Base-by-base conservation (phyloP, 176 grass and related monocot genomes). In the Panicum miliaceum region DNA sequence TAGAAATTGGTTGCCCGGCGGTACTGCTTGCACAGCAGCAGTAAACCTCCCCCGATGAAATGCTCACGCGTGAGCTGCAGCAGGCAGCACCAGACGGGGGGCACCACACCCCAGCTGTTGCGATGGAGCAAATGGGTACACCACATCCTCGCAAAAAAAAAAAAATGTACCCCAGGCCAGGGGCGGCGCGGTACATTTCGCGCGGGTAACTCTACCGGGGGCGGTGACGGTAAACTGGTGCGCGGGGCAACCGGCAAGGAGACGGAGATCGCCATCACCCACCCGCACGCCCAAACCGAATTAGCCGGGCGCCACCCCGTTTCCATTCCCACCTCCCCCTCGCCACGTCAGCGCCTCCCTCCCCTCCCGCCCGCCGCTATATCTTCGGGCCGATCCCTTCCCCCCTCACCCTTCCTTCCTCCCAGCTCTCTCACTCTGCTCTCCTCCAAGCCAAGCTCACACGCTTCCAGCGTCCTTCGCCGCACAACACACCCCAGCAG, bases 281-380 rank as follows among this genome's bases (percentile, higher is more conserved):
- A 73, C 73, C 79, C 80, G 88, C 88, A 90, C 88, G 84, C 80
- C 80, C 88, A 75, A 83, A 86, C 56, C 12, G 8, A 77, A 77
- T 66, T 26, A 10, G 57, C 54, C 68, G 58, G 77, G 77, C 85
- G 78, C 85, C 85, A 80, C 68, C 18, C 56, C 34, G 59, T 65
- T 65, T 20, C 53, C 81, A 5, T 58, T 62, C 41, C 60, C 35
- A 29, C 3, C 65, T 50, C 36, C 65, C 3, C 25, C 37, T 14
- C 13, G 82, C 82, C 83, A 83, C 83, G 78, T 86, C 90, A 59
- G 56, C 56, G 20, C 16, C 53, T 27, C 77, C 71, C 4, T 7
- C 37, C 67, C 23, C 6, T 14, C 57, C 43, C 20, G 54, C 38
- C 64, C 63, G 43, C 76, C 50, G 72, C 79, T 91, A 84, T 91